A percentile compares a stretch with the other conserved stretches of the same genome.
phyloP scores from a whole-genome alignment of 192 early-diverging fungal species.

The Lobulomyces angularis region DNA sequence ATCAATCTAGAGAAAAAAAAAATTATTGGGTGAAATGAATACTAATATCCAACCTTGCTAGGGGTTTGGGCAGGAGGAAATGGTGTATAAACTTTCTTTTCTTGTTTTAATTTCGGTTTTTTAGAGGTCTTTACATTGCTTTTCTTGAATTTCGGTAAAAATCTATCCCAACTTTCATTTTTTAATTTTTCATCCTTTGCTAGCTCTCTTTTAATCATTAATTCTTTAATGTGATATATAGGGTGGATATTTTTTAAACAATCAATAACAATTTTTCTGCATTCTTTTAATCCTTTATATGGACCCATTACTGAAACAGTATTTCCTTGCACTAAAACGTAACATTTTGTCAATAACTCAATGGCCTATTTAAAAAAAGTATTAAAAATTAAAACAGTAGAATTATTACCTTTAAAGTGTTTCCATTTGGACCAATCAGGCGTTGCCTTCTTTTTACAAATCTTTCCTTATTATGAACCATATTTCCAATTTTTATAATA shows the following conservation, averaged over 20 bases:
- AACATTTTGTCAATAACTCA: slow-evolving; percentile 88
- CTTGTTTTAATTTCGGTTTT: slow-evolving; percentile 43
- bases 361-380: slow-evolving; percentile 49
- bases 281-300: slow-evolving; percentile 74
- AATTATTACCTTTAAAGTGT: slow-evolving; percentile 65
- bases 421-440: slow-evolving; percentile 87
- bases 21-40: neutral
- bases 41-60: slow-evolving; percentile 36
- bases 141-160: slow-evolving; percentile 94
- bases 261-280: slow-evolving; percentile 82
- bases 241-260: slow-evolving; percentile 99
- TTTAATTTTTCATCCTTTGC: slow-evolving; percentile 92
- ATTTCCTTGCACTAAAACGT: slow-evolving; percentile 97
- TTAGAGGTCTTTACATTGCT: slow-evolving; percentile 63
- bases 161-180: slow-evolving; percentile 92
- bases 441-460: slow-evolving; percentile 95
- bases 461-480: slow-evolving; percentile 90
- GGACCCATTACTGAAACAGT: slow-evolving; percentile 91
- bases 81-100: slow-evolving; percentile 77
- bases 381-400: neutral
- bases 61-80: slow-evolving; percentile 81
- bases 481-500: slow-evolving; percentile 94
- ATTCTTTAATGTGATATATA: slow-evolving; percentile 96
- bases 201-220: slow-evolving; percentile 97
- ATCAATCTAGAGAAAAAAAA: slow-evolving; percentile 45